phyloP scores from a whole-genome alignment of 371 early-diverging fungal species.

The Funneliformis caledonium region DNA sequence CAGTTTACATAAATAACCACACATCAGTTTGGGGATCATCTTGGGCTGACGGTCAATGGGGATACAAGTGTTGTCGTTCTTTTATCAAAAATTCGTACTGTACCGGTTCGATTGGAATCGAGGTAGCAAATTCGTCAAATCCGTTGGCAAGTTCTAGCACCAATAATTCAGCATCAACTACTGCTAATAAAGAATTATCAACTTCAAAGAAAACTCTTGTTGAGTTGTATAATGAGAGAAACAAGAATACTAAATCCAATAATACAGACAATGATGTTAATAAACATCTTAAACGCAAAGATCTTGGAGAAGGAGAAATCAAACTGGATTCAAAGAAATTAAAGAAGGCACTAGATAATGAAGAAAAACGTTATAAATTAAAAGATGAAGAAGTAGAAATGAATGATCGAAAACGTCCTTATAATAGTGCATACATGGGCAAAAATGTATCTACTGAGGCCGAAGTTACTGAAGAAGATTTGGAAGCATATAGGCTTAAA shows the following conservation, averaged over 20 bases:
- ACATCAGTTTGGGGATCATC: slow-evolving; percentile 92
- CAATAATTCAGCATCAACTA: neutral
- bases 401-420: slow-evolving; percentile 44
- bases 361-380: slow-evolving; percentile 8
- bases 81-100: slow-evolving; percentile 80
- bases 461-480: slow-evolving; percentile 58
- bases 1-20: slow-evolving; percentile 82
- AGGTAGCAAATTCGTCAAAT: slow-evolving; percentile 59
- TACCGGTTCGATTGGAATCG: slow-evolving; percentile 79
- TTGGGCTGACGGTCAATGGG: slow-evolving; percentile 96
- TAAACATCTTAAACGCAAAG: slow-evolving; percentile 41
- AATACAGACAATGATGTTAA: slow-evolving; percentile 36
- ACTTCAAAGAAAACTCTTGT: slow-evolving; percentile 19
- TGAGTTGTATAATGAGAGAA: slow-evolving; percentile 16
- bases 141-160: neutral
- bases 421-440: slow-evolving; percentile 37
- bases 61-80: slow-evolving; percentile 92
- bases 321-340: slow-evolving; percentile 54
- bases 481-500: slow-evolving; percentile 61
- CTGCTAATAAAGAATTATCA: neutral
- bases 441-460: slow-evolving; percentile 33
- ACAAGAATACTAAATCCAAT: slow-evolving; percentile 13
- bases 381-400: slow-evolving; percentile 39
- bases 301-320: slow-evolving; percentile 56
- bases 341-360: slow-evolving; percentile 49